phyloP scores from a whole-genome alignment of 164 flowering plant species.

The Santalum album region DNA sequence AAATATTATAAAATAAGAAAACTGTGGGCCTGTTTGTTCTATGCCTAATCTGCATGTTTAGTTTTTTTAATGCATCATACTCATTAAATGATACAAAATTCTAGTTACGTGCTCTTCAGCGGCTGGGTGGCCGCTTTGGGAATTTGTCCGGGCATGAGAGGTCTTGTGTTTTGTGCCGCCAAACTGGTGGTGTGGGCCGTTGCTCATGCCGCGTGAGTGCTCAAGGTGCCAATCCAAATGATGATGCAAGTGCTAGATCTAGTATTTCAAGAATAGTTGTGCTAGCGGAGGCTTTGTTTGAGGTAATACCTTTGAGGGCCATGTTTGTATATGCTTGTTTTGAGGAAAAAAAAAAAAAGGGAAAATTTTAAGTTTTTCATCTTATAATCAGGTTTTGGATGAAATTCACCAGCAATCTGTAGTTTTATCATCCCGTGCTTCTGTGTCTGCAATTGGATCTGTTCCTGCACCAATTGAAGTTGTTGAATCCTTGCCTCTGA shows the following conservation, averaged over 20 bases:
- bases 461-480: conserved; percentile 89
- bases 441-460: conserved; percentile 83
- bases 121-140: conserved; percentile 86
- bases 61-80: no score
- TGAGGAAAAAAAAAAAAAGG: no score
- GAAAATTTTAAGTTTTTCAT: conserved; percentile 17
- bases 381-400: conserved; percentile 78
- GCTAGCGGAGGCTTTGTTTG: conserved; percentile 96
- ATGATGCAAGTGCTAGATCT: conserved; percentile 70
- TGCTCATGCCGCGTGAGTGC: conserved; percentile 55
- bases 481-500: conserved; percentile 79
- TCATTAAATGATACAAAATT: neutral
- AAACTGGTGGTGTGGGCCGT: conserved; percentile 68
- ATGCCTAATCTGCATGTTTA: no score
- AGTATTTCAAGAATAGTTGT: conserved; percentile 95
- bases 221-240: conserved; percentile 40
- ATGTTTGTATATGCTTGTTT: no score
- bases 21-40: no score
- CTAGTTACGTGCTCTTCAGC: conserved; percentile 89
- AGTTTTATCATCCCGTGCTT: conserved; percentile 73
- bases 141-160: conserved; percentile 88
- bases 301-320: no score
- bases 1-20: no score
- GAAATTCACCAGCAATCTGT: conserved; percentile 99
- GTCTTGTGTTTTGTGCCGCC: conserved; percentile 81